phyloP scores from a whole-genome alignment of 2,329 filamentous ascomycete species.

The Botrytis galanthina region DNA sequence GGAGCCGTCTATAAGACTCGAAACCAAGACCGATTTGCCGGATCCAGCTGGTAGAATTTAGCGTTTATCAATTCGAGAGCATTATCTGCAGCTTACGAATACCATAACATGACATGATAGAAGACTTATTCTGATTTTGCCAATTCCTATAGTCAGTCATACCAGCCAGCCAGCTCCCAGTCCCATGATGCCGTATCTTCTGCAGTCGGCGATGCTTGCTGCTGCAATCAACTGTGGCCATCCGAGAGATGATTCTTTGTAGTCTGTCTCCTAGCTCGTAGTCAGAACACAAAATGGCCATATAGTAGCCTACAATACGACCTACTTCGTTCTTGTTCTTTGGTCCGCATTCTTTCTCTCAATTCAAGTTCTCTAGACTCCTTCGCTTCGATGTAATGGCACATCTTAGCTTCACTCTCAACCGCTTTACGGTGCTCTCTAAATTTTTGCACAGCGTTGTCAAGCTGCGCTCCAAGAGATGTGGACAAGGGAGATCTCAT shows the following conservation, averaged over 20 bases:
- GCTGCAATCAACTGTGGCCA: background rate
- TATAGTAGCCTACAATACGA: rapidly evolving
- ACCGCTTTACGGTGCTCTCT: background rate
- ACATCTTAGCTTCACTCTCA: background rate
- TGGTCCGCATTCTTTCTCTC: background rate
- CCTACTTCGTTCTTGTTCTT: background rate
- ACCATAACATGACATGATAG: background rate
- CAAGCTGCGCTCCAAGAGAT: background rate
- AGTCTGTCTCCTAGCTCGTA: background rate
- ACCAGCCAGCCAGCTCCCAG: background rate
- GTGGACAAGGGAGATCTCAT: background rate
- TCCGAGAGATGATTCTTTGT: background rate
- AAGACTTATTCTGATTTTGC: background rate
- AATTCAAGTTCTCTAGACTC: background rate
- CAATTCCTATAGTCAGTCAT: background rate
- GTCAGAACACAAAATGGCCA: background rate
- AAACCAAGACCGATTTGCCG: slow-evolving; percentile 5
- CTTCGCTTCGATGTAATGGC: background rate
- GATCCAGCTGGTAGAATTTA: background rate
- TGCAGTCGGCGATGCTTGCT: background rate
- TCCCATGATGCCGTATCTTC: background rate
- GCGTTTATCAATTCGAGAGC: background rate
- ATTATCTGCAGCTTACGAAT: background rate
- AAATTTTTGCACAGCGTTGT: background rate
- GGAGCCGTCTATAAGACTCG: background rate